These are phyloP conservation scores for Paraleonurus japonicus DNA, from an alignment of 257 asterid species.

Conservation along the genomic window DNA sequence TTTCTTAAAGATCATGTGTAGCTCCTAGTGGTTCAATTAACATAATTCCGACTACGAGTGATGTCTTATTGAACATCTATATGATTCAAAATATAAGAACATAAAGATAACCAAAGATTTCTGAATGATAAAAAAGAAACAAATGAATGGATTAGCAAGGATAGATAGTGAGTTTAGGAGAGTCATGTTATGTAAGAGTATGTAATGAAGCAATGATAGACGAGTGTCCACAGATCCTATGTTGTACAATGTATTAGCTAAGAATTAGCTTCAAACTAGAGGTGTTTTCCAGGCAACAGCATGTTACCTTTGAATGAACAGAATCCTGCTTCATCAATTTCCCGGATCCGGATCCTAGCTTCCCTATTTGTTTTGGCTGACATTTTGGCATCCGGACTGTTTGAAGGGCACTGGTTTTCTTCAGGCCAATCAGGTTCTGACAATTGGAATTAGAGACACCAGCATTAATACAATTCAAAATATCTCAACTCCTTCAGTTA, in stretches of 20 bases:
- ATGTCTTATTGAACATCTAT: not conserved
- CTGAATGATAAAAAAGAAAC: not conserved
- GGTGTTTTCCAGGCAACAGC: slow-evolving; percentile 24
- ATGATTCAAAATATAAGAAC: slow-evolving; percentile 14
- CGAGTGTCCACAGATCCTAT: not conserved
- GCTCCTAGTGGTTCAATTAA: not conserved
- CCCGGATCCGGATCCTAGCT: slow-evolving; percentile 46
- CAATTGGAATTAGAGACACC: slow-evolving; percentile 26
- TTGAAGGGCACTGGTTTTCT: slow-evolving; percentile 45
- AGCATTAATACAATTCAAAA: slow-evolving; percentile 11
- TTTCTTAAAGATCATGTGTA: not conserved
- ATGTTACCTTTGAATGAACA: slow-evolving; percentile 44
- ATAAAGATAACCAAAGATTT: not conserved
- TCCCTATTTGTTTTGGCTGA: slow-evolving; percentile 56
- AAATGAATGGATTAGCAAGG: not conserved
- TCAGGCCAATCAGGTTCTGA: slow-evolving; percentile 49
- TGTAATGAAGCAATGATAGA: not conserved
- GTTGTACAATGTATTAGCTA: not conserved
- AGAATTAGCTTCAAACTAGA: slow-evolving; percentile 1
- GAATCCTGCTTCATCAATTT: slow-evolving; percentile 50
- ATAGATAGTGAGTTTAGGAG: not conserved
- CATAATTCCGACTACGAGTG: not conserved
- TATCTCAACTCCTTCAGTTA: not conserved
- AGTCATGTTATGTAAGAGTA: not conserved
- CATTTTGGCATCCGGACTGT: slow-evolving; percentile 41